Evolutionary conservation across 2,329 filamentous ascomycete species (phyloP).

Genomic region (Xylariaceae sp.): DNA sequence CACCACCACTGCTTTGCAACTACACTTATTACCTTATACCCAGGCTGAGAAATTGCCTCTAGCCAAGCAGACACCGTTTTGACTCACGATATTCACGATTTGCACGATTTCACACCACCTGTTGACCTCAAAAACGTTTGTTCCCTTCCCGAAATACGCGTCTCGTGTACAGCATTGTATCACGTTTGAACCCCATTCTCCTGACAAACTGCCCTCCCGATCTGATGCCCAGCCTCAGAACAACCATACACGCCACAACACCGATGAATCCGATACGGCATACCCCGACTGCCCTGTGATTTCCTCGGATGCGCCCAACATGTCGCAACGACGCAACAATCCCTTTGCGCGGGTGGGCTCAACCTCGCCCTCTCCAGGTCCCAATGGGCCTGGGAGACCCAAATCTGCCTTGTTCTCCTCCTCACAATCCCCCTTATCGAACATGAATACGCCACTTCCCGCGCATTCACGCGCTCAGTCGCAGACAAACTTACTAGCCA

Average conservation of each 20-base stretch:
- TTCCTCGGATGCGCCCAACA: slow-evolving; percentile 53
- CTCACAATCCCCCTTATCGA: slow-evolving; percentile 46
- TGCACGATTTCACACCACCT: too few relatives aligned
- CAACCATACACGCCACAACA: too few relatives aligned
- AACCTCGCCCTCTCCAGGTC: slow-evolving; percentile 62
- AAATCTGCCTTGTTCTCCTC: slow-evolving; percentile 71
- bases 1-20: slow-evolving; percentile 1
- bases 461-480: slow-evolving; percentile 67
- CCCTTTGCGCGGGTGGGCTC: slow-evolving; percentile 70
- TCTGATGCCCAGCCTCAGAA: too few relatives aligned
- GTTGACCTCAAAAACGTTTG: background rate
- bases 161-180: too few relatives aligned
- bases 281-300: slow-evolving; percentile 29
- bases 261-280: too few relatives aligned
- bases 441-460: slow-evolving; percentile 26
- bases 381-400: slow-evolving; percentile 36
- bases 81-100: too few relatives aligned
- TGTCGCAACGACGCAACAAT: slow-evolving; percentile 72
- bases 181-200: background rate
- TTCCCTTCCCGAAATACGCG: too few relatives aligned
- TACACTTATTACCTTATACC: background rate
- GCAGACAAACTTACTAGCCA: slow-evolving; percentile 45
- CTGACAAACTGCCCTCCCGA: too few relatives aligned
- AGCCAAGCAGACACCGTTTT: too few relatives aligned
- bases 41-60: too few relatives aligned